Base-by-base conservation (phyloP, 306 rosid genomes). In the Fragaria ananassa region DNA sequence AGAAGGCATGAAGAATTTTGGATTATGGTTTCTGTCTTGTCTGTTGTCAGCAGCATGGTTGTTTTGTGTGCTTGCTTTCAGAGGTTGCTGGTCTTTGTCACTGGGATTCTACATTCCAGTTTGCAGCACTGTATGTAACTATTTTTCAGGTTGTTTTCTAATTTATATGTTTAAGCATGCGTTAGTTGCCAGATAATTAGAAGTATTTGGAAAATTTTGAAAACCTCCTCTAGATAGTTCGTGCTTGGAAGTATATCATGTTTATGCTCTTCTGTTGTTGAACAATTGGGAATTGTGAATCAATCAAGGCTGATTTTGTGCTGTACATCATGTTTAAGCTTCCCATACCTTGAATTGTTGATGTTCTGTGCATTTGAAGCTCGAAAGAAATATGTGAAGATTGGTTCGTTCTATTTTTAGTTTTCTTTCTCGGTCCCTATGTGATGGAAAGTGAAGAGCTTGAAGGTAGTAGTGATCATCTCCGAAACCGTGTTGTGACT, bases 91-190 rank as follows among this genome's bases (percentile, higher is more conserved):
- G 85, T 88, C 91, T 81, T 10, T 89, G 87, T 78, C 85, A 75
- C 79, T 75, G 58, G 79, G 76, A 84, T 85, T 83, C 78, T 67
- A 77, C 79, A 81, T 71, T 68, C 74, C 83, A 78, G 83, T 77
- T 84, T 83, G 88, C 88, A 75, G 89, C 91, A 86, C 68, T 79
- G 87, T 86, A 87, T 90, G 96, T 83, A 87, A 84, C 93, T 86
- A 83, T 78, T 69, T 86, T 72, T 79, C 83, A 61, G 87, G 78
- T 66, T 77, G 82, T 78, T 80, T 79, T 80, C 80, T 83, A 72
- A 71, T 81, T 82, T 77, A 60, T 82, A 84, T 83, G 88, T 68
- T 84, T 76, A 73, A 83, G 79, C 64, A 73, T 80, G 89, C 83
- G 78, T 81, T 86, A 72, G 81, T 82, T 78, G 82, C 80, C 83